These are phyloP conservation scores for Smittium culicis DNA, from an alignment of 371 early-diverging fungal genomes.

Conservation along the genomic window DNA sequence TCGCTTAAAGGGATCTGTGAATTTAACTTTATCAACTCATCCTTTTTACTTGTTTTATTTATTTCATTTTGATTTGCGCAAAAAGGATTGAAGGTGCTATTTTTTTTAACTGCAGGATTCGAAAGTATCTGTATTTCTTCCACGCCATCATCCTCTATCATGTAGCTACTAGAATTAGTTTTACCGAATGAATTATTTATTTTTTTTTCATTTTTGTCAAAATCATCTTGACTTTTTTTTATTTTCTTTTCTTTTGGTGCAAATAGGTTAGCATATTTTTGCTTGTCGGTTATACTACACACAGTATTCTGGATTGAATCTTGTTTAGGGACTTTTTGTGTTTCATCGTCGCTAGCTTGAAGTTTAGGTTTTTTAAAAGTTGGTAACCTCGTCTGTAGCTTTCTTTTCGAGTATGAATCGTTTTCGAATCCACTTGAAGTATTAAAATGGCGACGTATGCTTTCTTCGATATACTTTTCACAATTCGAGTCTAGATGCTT, in stretches of 20 bases:
- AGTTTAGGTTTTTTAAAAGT: background rate
- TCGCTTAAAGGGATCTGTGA: conserved; percentile 35
- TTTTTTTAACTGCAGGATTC: background rate
- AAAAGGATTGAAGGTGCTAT: background rate
- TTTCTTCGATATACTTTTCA: background rate
- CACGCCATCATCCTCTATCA: background rate
- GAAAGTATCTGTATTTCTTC: background rate
- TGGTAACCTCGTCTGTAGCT: background rate
- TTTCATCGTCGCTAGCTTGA: too few relatives aligned
- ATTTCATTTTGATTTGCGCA: background rate
- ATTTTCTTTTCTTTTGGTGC: too few relatives aligned
- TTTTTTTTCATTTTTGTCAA: background rate
- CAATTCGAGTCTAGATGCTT: conserved; percentile 41
- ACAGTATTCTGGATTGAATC: too few relatives aligned
- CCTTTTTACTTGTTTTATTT: background rate
- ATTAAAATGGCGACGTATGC: background rate
- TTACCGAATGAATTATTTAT: background rate
- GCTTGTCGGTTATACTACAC: too few relatives aligned
- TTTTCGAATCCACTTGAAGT: background rate
- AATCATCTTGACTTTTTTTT: too few relatives aligned
- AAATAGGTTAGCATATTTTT: too few relatives aligned
- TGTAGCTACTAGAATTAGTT: background rate
- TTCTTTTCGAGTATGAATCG: background rate
- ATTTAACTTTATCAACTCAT: background rate
- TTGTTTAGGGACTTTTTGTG: too few relatives aligned